Percentiles rank a stretch among this genome's conserved stretches.
Evolutionary conservation across 352 stramenopile genomes (phyloP).

Genomic region (Aphanomyces euteiches): DNA sequence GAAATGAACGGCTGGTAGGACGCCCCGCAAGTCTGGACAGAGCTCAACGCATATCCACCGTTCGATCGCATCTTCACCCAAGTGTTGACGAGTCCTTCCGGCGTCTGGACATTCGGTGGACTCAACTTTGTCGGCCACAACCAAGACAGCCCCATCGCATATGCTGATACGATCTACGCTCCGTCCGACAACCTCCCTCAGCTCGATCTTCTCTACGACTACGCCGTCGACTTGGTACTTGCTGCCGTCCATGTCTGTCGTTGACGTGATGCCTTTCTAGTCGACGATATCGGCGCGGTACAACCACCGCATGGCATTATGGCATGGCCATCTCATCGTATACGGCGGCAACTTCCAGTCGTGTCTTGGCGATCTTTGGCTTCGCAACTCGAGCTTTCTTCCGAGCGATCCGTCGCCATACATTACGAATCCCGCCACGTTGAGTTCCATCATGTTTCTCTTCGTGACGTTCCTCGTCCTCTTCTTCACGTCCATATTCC

Average conservation of each 20-base stretch:
- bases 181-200: background rate
- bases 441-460: background rate
- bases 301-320: slow-evolving; percentile 24
- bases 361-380: slow-evolving; percentile 22
- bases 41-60: background rate
- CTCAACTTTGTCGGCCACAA: slow-evolving; percentile 2
- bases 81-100: background rate
- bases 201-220: slow-evolving; percentile 18
- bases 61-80: slow-evolving; percentile 18
- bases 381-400: slow-evolving; percentile 4
- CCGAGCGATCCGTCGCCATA: slow-evolving; percentile 5
- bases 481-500: background rate
- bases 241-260: background rate
- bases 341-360: slow-evolving; percentile 25
- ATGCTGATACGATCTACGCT: slow-evolving; percentile 16
- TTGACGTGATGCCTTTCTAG: background rate
- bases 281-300: slow-evolving; percentile 9
- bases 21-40: background rate
- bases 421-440: background rate
- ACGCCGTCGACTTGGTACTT: slow-evolving; percentile 9
- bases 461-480: slow-evolving; percentile 6
- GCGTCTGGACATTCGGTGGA: slow-evolving; percentile 12
- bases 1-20: too few relatives aligned
- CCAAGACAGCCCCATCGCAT: slow-evolving; percentile 16
- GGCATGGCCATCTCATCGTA: background rate